Conservation (phyloP, 2,329 filamentous ascomycete species). For the Aotearoamyces nothofagi region DNA sequence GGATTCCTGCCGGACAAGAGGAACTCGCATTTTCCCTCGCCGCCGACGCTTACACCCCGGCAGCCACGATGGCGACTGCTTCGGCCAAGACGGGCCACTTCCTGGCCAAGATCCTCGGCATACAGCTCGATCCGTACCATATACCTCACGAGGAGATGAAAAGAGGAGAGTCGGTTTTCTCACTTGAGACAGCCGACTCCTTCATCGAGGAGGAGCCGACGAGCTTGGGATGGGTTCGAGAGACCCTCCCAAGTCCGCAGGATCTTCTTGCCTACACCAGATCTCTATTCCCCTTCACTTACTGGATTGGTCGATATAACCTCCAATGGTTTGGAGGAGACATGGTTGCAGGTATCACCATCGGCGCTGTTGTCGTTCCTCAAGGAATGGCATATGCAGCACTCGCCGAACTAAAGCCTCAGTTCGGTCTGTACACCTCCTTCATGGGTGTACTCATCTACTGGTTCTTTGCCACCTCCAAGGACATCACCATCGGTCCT, state of each 20-base stretch:
- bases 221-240: slow-evolving; percentile 53
- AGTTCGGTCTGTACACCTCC: slow-evolving; percentile 86
- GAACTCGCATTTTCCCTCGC: no score
- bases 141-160: slow-evolving; percentile 42
- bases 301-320: slow-evolving; percentile 89
- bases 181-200: slow-evolving; percentile 53
- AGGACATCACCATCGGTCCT: slow-evolving; percentile 96
- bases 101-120: slow-evolving; percentile 67
- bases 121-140: slow-evolving; percentile 61
- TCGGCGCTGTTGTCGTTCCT: slow-evolving; percentile 71
- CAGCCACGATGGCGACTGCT: slow-evolving; percentile 1
- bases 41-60: no score
- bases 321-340: slow-evolving; percentile 79
- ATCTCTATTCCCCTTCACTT: slow-evolving; percentile 71
- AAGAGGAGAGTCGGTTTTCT: slow-evolving; percentile 68
- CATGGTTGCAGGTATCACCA: slow-evolving; percentile 64
- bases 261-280: slow-evolving; percentile 45
- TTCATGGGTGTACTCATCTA: slow-evolving; percentile 93
- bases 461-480: slow-evolving; percentile 97
- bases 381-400: slow-evolving; percentile 93
- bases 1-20: no score
- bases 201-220: slow-evolving; percentile 78
- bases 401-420: slow-evolving; percentile 61
- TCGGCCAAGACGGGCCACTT: slow-evolving; percentile 47
- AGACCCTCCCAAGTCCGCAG: slow-evolving; percentile 41